Percentiles rank a stretch among this genome's conserved stretches.
Conservation (phyloP, 768 basidiomycete genomes). For the Suillus subaureus region DNA sequence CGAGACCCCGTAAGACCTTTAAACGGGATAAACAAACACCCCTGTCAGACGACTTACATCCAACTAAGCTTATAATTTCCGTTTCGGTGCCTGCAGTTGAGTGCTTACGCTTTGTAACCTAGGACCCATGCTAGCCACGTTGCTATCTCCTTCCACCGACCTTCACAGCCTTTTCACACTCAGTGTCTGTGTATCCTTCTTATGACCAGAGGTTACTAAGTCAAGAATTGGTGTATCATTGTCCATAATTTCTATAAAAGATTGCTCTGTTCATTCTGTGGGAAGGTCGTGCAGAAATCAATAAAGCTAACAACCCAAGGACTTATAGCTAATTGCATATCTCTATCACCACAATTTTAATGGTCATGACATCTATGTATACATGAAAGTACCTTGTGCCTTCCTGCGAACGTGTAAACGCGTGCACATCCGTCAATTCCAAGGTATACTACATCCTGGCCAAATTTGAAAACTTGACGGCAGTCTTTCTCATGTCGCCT, state of each 20-base stretch:
- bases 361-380: neutral
- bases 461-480: neutral
- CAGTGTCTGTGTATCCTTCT: neutral
- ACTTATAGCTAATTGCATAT: neutral
- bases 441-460: neutral
- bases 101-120: neutral
- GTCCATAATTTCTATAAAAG: neutral
- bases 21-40: conserved; percentile 3
- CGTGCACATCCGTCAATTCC: neutral
- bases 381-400: neutral
- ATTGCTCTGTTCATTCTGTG: neutral
- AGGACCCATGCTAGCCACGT: neutral
- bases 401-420: neutral
- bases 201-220: neutral
- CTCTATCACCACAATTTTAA: neutral
- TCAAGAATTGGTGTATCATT: neutral
- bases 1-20: neutral
- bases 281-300: neutral
- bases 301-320: neutral
- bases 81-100: conserved; percentile 1
- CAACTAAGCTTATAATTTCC: conserved; percentile 3
- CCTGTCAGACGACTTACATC: conserved; percentile 1
- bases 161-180: neutral
- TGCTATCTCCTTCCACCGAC: neutral
- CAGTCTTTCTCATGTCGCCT: neutral